Evolutionary conservation across 2,329 filamentous ascomycete species (phyloP).

Genomic region (Blastomyces gilchristii): DNA sequence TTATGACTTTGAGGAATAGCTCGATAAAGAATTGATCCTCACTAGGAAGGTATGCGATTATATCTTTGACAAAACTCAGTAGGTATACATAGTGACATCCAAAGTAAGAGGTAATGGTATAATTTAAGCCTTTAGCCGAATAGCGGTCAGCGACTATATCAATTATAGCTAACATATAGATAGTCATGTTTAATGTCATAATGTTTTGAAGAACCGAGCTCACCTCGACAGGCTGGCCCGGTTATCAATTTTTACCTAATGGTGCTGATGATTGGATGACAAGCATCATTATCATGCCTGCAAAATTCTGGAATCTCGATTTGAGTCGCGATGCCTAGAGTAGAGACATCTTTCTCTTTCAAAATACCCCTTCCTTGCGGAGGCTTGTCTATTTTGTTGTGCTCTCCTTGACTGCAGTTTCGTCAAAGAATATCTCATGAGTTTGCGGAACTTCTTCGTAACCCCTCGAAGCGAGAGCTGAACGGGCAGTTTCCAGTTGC

Average conservation of each 20-base stretch:
- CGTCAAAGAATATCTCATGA: conserved; percentile 1
- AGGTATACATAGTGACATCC: background rate
- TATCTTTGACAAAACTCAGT: background rate
- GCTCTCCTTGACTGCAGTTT: conserved; percentile 1
- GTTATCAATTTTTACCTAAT: conserved; percentile 9
- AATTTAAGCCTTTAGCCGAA: background rate
- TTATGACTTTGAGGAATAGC: background rate
- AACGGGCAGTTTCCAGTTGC: conserved; percentile 8
- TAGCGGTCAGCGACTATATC: background rate
- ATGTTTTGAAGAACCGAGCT: background rate
- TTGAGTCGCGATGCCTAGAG: background rate
- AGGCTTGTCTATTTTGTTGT: background rate
- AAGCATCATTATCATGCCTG: conserved; percentile 1
- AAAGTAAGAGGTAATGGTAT: background rate
- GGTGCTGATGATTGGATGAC: background rate
- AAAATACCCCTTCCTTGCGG: background rate
- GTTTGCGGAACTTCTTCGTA: conserved; percentile 1
- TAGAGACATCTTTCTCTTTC: background rate
- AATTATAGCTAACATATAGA: background rate
- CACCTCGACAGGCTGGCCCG: background rate
- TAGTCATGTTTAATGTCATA: background rate
- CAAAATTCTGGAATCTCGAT: conserved; percentile 9
- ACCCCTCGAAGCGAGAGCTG: background rate
- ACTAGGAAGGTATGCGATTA: conserved; percentile 1
- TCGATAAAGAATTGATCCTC: conserved; percentile 7